Conservation (phyloP, 2,329 filamentous ascomycete species). For the Colletotrichum lini region DNA sequence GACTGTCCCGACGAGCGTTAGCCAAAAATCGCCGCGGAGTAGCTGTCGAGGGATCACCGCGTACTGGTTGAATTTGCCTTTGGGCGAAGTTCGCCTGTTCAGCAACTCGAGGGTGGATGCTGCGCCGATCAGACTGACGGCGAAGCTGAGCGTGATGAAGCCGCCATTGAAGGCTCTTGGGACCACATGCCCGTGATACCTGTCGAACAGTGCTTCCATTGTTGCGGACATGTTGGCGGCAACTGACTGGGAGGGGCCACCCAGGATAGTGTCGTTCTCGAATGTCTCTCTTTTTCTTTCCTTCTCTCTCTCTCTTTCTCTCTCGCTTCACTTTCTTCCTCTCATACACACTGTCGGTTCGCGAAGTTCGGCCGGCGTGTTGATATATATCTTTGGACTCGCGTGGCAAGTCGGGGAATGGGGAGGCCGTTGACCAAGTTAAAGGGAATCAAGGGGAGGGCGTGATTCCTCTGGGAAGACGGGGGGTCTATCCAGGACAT, state of each 20-base stretch:
- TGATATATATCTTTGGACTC: slow-evolving; percentile 34
- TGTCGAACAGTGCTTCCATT: slow-evolving; percentile 51
- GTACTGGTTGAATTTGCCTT: slow-evolving; percentile 79
- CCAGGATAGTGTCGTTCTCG: slow-evolving; percentile 17
- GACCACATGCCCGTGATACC: slow-evolving; percentile 62
- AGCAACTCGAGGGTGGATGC: slow-evolving; percentile 86
- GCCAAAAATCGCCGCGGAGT: not conserved
- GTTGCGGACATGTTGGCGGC: slow-evolving; percentile 34
- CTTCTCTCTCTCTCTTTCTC: no score
- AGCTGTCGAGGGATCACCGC: slow-evolving; percentile 42
- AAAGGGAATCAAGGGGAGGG: slow-evolving; percentile 6
- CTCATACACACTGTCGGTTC: not conserved
- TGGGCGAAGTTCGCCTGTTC: slow-evolving; percentile 79
- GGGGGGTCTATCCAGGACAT: slow-evolving; percentile 32
- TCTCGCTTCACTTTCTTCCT: no score
- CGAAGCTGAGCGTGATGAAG: slow-evolving; percentile 80
- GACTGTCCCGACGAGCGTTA: slow-evolving; percentile 55
- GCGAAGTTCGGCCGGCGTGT: slow-evolving; percentile 13
- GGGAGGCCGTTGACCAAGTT: slow-evolving; percentile 20
- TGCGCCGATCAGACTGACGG: slow-evolving; percentile 84
- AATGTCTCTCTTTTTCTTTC: slow-evolving; percentile 26
- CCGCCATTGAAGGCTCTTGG: slow-evolving; percentile 68
- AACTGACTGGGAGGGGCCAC: slow-evolving; percentile 20
- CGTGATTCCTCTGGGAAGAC: slow-evolving; percentile 23
- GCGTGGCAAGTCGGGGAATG: slow-evolving; percentile 28